Percentiles rank a stretch among this genome's conserved stretches.
Conservation (phyloP, 306 rosid genomes). For the Cicer yamashitae region DNA sequence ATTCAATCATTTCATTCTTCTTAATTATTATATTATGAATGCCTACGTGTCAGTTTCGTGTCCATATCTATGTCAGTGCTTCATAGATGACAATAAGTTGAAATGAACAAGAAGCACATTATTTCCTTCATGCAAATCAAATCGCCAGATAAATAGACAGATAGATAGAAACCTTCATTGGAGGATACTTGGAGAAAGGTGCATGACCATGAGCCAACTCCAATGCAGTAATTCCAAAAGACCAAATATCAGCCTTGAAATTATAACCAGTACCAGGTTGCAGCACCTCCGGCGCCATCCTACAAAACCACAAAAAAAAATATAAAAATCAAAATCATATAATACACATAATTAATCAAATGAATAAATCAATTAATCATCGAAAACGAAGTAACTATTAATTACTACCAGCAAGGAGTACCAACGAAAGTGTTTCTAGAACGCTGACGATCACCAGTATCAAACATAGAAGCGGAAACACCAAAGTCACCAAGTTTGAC, state of each 20-base stretch:
- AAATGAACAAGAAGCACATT: constrained; percentile 2
- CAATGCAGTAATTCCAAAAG: constrained; percentile 66
- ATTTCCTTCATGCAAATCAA: neutral
- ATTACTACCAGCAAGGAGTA: constrained; percentile 87
- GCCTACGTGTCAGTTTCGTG: no score
- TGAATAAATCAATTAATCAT: neutral
- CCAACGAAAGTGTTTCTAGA: constrained; percentile 93
- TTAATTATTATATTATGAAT: no score
- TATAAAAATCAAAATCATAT: neutral
- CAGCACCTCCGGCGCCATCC: constrained; percentile 99
- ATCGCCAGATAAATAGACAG: neutral
- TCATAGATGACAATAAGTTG: neutral
- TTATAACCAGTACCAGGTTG: constrained; percentile 98
- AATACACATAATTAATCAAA: neutral
- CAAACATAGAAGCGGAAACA: constrained; percentile 97
- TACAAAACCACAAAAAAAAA: constrained; percentile 33
- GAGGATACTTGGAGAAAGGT: constrained; percentile 70
- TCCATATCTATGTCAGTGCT: no score
- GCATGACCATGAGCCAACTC: constrained; percentile 77
- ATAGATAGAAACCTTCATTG: constrained; percentile 57
- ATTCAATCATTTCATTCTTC: no score
- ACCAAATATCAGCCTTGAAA: constrained; percentile 85
- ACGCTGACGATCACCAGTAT: constrained; percentile 91
- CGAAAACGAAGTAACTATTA: neutral
- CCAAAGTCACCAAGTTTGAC: constrained; percentile 98